Percentiles rank a stretch among this genome's conserved stretches.
Evolutionary conservation across 1,139 yeast species (phyloP).

Genomic region (Meyerozyma smithsonii): DNA sequence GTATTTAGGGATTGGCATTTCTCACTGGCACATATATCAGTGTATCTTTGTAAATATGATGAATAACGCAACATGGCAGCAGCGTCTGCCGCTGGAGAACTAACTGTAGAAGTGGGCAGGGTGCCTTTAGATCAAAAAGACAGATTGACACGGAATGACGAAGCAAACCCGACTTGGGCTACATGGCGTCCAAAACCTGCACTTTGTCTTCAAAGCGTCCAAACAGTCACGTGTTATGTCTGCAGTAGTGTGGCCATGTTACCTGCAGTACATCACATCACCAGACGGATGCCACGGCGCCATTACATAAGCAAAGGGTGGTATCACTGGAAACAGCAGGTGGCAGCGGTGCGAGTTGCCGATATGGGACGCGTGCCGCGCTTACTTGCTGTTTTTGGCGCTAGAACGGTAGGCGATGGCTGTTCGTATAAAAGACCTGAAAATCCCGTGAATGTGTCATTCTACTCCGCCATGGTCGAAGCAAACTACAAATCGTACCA

Average conservation of each 20-base stretch:
- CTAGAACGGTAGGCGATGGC: not conserved
- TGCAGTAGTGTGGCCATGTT: too few species aligned
- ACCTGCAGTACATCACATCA: too few species aligned
- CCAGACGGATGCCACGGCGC: not conserved
- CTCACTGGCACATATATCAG: constrained; percentile 8
- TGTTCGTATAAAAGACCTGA: not conserved
- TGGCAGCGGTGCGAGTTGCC: not conserved
- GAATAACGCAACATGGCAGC: not conserved
- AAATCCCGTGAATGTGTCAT: not conserved
- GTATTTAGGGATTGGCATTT: constrained; percentile 34
- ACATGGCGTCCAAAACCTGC: too few species aligned
- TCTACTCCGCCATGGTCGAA: not conserved
- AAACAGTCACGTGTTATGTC: too few species aligned
- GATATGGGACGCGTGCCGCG: not conserved
- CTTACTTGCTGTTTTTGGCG: constrained; percentile 2
- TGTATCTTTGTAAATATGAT: not conserved
- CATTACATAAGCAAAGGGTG: too few species aligned
- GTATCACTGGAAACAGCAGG: not conserved
- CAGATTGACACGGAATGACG: too few species aligned
- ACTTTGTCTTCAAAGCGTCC: too few species aligned
- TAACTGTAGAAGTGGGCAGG: too few species aligned
- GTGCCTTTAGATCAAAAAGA: too few species aligned
- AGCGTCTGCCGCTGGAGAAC: too few species aligned
- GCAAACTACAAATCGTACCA: constrained; percentile 37
- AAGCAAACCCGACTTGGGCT: too few species aligned